These are phyloP conservation scores for Kalmusia sp. DNA, from an alignment of 2,329 filamentous ascomycete genomes.

Conservation along the genomic window DNA sequence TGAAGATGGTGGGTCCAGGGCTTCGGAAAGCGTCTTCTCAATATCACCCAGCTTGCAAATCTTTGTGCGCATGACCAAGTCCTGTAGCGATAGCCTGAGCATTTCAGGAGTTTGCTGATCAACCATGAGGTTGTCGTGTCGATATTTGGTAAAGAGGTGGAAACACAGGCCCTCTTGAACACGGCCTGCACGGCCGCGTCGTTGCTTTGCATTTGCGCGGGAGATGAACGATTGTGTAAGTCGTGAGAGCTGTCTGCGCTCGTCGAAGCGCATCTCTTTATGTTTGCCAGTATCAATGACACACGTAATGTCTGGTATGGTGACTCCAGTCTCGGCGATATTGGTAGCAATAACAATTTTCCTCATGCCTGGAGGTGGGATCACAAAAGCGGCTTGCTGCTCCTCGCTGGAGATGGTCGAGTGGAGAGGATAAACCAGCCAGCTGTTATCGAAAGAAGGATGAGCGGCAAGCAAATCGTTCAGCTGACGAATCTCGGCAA, in stretches of 20 bases:
- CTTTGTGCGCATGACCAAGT: conserved; percentile 94
- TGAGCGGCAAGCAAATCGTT: conserved; percentile 86
- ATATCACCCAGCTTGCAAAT: conserved; percentile 96
- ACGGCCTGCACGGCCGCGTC: conserved; percentile 90
- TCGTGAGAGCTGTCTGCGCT: conserved; percentile 86
- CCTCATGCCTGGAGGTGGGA: conserved; percentile 80
- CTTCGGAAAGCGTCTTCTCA: conserved; percentile 85
- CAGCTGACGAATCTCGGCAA: conserved; percentile 87
- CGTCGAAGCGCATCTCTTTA: conserved; percentile 96
- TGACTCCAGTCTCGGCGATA: conserved; percentile 98
- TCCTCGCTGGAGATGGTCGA: conserved; percentile 96
- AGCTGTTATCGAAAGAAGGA: conserved; percentile 74
- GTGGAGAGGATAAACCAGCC: conserved; percentile 89
- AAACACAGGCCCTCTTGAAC: conserved; percentile 96
- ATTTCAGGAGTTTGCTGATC: conserved; percentile 97
- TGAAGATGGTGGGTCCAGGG: conserved; percentile 85
- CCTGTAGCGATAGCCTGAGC: conserved; percentile 90
- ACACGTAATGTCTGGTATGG: conserved; percentile 96
- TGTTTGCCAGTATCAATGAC: conserved; percentile 97
- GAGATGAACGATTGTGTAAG: conserved; percentile 96
- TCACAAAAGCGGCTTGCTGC: conserved; percentile 88
- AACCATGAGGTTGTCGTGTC: conserved; percentile 82
- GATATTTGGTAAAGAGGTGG: conserved; percentile 89
- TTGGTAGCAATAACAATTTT: conserved; percentile 98
- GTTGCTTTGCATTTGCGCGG: conserved; percentile 92